Base-by-base conservation (phyloP, 345 rosid genomes). In the Psidium guajava region DNA sequence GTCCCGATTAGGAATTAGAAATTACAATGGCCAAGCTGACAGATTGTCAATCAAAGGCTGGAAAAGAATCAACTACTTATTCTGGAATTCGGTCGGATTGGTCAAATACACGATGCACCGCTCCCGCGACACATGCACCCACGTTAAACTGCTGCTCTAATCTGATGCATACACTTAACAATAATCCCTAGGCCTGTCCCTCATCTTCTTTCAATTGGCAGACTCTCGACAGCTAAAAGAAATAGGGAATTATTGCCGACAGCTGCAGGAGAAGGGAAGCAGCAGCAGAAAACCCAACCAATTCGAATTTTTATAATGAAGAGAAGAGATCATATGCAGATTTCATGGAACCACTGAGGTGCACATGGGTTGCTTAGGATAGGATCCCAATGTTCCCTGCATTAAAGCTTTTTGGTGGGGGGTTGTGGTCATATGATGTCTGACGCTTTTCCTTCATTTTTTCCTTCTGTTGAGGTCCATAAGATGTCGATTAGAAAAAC, bases 311-410 rank as follows among this genome's bases (percentile, higher is more conserved):
- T 50, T 81, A 16, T 52, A 50, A 82, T 8, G 25, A 82, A 49
- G 51, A 49, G 25, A 52, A 10, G 83, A 32, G 25, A 82, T 82
- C 83, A 18, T 52, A 82, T 82, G 83, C 58, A 82, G 51, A 82
- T 82, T 82, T 82, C 58, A 2, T 52, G 83, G 24, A 7, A 51
- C 51, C 18, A 69, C 77, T 18, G 47, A 36, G 77, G 44, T 69
- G 81, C 85, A 83, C 85, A 83, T 83, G 85, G 85, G 27, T 61
- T 83, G 85, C 74, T 28, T 47, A 44, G 14, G 85, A 83, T 61
- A 59, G 54, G 85, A 83, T 83, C 81, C 50, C 81, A 83, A 83
- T 47, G 85, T 47, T 47, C 53, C 42, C 25, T 25, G 10, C 9
- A 44, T 5, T 47, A 24, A 24, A 83, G 10, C 52, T 83, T 47